These are phyloP conservation scores for Obelidium mucronatum DNA, from an alignment of 192 early-diverging fungal genomes.

Conservation along the genomic window DNA sequence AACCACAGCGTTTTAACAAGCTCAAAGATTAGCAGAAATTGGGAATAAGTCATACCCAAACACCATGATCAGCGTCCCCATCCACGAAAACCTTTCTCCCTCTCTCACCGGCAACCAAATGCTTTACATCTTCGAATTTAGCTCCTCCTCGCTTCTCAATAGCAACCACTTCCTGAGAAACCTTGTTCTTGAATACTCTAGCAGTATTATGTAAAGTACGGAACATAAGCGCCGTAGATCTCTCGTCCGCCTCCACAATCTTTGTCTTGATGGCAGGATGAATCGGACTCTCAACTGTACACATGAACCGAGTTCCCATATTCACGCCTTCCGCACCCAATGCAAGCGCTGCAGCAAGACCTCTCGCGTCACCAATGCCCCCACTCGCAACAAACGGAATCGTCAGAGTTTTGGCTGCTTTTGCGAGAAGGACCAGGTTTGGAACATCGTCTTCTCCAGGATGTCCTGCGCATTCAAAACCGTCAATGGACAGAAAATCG, in stretches of 20 bases:
- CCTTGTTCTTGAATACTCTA: constrained; percentile 46
- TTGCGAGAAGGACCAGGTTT: constrained; percentile 74
- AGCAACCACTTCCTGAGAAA: constrained; percentile 71
- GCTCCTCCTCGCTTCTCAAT: constrained; percentile 71
- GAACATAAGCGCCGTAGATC: constrained; percentile 74
- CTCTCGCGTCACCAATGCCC: constrained; percentile 80
- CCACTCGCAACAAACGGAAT: constrained; percentile 80
- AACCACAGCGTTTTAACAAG: constrained; percentile 39
- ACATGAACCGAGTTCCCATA: constrained; percentile 91
- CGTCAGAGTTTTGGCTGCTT: constrained; percentile 69
- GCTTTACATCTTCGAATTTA: constrained; percentile 71
- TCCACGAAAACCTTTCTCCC: constrained; percentile 54
- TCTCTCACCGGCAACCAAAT: constrained; percentile 70
- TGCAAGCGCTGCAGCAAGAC: constrained; percentile 67
- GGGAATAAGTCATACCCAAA: constrained; percentile 49
- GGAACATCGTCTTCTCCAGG: constrained; percentile 84
- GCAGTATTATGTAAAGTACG: constrained; percentile 80
- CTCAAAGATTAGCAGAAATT: constrained; percentile 9
- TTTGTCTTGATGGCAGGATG: constrained; percentile 78
- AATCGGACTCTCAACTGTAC: constrained; percentile 75
- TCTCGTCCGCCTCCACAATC: constrained; percentile 74
- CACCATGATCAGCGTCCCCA: constrained; percentile 55
- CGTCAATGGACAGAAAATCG: constrained; percentile 80
- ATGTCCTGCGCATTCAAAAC: constrained; percentile 87
- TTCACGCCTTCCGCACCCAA: constrained; percentile 70